These are phyloP conservation scores for Xerocomus nothofagi DNA, from an alignment of 1,284 basidiomycete species.

Conservation along the genomic window DNA sequence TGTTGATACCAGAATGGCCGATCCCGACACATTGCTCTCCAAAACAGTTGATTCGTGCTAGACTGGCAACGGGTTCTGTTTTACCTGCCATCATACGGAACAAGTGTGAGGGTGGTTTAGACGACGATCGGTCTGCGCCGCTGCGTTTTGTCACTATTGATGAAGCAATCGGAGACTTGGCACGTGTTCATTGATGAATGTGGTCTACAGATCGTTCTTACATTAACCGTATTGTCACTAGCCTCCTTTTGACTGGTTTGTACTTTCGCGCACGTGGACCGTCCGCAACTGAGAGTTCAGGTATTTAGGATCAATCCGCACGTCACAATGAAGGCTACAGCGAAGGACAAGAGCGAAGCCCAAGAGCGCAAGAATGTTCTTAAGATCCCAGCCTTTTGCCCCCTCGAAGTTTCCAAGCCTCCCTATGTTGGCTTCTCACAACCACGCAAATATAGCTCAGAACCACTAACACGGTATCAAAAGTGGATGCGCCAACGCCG, in stretches of 20 bases:
- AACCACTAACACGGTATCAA: slow-evolving; percentile 60
- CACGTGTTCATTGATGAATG: slow-evolving; percentile 35
- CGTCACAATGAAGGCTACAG: slow-evolving; percentile 32
- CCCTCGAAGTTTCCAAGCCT: slow-evolving; percentile 28
- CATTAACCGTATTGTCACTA: slow-evolving; percentile 25
- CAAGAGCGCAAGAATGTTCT: slow-evolving; percentile 34
- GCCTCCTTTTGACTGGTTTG: slow-evolving; percentile 65
- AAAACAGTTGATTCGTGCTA: slow-evolving; percentile 27
- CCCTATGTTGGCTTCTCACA: slow-evolving; percentile 47
- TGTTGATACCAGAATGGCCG: slow-evolving; percentile 60
- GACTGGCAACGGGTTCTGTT: slow-evolving; percentile 39
- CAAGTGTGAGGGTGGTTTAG: slow-evolving; percentile 29
- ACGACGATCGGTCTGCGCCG: slow-evolving; percentile 53
- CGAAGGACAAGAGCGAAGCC: slow-evolving; percentile 34
- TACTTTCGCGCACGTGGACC: background rate
- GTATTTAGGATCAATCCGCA: slow-evolving; percentile 53
- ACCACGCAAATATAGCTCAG: slow-evolving; percentile 42
- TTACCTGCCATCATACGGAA: slow-evolving; percentile 44
- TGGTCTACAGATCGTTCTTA: slow-evolving; percentile 8
- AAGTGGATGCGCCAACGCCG: slow-evolving; percentile 44
- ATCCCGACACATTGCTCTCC: slow-evolving; percentile 55
- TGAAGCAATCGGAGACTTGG: slow-evolving; percentile 67
- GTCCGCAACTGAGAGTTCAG: slow-evolving; percentile 5
- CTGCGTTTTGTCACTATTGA: slow-evolving; percentile 53
- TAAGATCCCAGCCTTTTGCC: slow-evolving; percentile 46